Evolutionary conservation across 2,329 filamentous ascomycete genomes (phyloP).

Genomic region (Hawksworthiomyces lignivorus): DNA sequence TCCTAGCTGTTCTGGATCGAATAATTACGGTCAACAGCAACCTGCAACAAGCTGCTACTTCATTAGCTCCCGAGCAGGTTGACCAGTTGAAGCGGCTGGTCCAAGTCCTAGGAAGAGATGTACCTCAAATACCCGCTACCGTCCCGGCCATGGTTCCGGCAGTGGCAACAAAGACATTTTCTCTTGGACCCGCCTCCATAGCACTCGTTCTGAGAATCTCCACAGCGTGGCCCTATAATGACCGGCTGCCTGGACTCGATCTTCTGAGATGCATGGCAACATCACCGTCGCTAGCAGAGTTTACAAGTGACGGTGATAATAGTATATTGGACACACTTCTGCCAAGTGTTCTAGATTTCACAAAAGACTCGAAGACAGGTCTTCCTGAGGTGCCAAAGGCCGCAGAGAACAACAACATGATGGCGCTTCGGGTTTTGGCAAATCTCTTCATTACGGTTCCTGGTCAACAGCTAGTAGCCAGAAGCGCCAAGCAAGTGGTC

Average conservation of each 20-base stretch:
- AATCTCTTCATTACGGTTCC: slow-evolving; percentile 75
- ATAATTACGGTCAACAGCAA: slow-evolving; percentile 11
- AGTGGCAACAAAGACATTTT: slow-evolving; percentile 1
- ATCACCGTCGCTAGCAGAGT: slow-evolving; percentile 57
- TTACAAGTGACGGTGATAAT: slow-evolving; percentile 41
- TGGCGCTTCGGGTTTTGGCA: slow-evolving; percentile 70
- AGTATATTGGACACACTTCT: slow-evolving; percentile 53
- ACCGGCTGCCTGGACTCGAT: slow-evolving; percentile 78
- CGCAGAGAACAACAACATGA: slow-evolving; percentile 77
- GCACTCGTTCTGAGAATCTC: slow-evolving; percentile 63
- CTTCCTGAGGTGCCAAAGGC: slow-evolving; percentile 43
- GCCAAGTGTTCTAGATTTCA: slow-evolving; percentile 16
- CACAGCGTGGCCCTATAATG: slow-evolving; percentile 71
- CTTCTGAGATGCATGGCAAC: slow-evolving; percentile 76
- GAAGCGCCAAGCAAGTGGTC: slow-evolving; percentile 50
- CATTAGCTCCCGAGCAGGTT: slow-evolving; percentile 63
- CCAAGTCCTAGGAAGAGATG: slow-evolving; percentile 47
- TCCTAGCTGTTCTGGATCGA: slow-evolving; percentile 12
- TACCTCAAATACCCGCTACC: slow-evolving; percentile 5
- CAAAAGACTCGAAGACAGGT: slow-evolving; percentile 30
- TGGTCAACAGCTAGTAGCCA: slow-evolving; percentile 59
- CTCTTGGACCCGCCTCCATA: slow-evolving; percentile 37
- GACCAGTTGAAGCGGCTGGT: slow-evolving; percentile 54
- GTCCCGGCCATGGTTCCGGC: slow-evolving; percentile 33
- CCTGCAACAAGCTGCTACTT: slow-evolving; percentile 28